Evolutionary conservation across 2,329 filamentous ascomycete species (phyloP), one percentile per base, ranked within the genome.

Genomic region (Torrubiella hemipterigena): DNA sequence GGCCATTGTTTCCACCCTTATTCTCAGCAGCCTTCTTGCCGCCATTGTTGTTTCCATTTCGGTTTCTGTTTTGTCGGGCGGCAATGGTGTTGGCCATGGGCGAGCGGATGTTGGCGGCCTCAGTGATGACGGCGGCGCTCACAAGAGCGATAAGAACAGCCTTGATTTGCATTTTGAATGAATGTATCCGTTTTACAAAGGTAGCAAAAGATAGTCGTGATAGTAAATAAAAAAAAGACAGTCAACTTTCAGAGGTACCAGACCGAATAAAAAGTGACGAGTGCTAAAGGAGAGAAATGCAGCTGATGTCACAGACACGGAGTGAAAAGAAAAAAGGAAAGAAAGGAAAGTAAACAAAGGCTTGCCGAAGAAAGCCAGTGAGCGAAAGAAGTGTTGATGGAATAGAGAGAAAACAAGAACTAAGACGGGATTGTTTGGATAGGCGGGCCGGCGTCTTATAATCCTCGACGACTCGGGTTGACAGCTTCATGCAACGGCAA

Each of bases 111-210:
- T 53, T 50, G 12, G 58, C 54, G 27, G 63, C 69, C 23, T 72
- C 65, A 34, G 56, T 47, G 27, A 61, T 47, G 34, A 54, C 54
- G 30, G 58, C 50, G 38, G 68, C 46, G 50, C 68, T 61, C 48
- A 67, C 38, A 15, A 73, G 58, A 55, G 64, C 58, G 29, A 67
- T 38, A 38, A 70, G 41, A 28, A 66, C 44, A 37, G 55, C 55
- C 50, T 69, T 68, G 47, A 69, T 47, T 47, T 69, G 61, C 69
- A 73, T 73, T 29, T 44, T 67, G 57, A 40, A 34, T 28, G 28
- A 32, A 23, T 28, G n/a, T 33, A 41, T 47, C 45, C 42, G 45
- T 44, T 33, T 28, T 39, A 38, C 26, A 26, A 35, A 40, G 24
- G 25, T 34, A 37, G 37, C 31, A 52, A 52, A 45, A 38, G 35